Base-by-base conservation (phyloP, 257 asterid genomes). In the Solanum ossicruentum region DNA sequence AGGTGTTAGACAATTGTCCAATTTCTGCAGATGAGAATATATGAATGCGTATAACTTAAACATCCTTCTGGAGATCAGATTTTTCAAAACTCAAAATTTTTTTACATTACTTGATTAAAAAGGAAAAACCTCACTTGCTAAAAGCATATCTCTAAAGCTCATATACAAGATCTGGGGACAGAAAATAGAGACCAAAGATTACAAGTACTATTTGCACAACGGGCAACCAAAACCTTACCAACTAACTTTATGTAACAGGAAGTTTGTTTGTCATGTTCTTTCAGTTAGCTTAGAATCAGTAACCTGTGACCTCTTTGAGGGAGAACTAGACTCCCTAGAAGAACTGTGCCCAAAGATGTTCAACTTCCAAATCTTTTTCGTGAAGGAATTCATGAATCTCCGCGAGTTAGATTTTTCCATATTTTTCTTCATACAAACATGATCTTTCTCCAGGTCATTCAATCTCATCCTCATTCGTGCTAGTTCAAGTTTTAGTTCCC, bases 381-480 rank as follows among this genome's bases (percentile, higher is more conserved):
- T 93, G 83, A 96, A 91, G 17, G 97, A 90, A 85, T 87, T 96
- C 98, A 93, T 90, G 85, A 96, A 91, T 39, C 91, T 94, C 51
- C 91, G 84, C 5, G 99, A 93, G 85, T 88, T 81, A 0, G 98
- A 93, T 82, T 94, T 92, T 87, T 93, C 97, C 89, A 96, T 90
- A 84, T 89, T 92, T 91, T 93, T 95, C 97, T 96, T 96, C 98
- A 96, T 94, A 66, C 91, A 91, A 77, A 96, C 98, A 61, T 96
- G 99, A 57, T 96, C 99, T 82, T 93, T 96, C 91, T 95, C 99
- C 91, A 96, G 83, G 89, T 96, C 98, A 26, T 96, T 96, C 41
- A 96, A 55, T 81, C 98, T 92, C 99, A 96, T 96, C 84, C 99
- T 45, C 93, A 96, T 86, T 80, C 99, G 88, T 2, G 98, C 98